Percentiles rank a stretch among this genome's conserved stretches.
phyloP scores from a whole-genome alignment of 2,329 filamentous ascomycete species.

The Penicillium sp. region DNA sequence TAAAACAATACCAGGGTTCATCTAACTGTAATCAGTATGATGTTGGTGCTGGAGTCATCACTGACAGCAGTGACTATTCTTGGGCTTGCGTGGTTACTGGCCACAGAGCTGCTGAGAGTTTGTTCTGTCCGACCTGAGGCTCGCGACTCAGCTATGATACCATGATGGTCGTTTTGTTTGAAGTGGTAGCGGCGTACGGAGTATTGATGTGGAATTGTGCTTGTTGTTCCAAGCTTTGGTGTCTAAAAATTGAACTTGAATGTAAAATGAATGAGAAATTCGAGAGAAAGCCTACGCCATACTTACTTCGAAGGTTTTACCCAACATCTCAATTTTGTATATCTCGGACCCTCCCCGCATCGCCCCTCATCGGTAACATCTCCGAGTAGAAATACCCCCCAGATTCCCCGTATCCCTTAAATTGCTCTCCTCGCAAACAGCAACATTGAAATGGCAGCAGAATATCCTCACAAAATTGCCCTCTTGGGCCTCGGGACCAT shows the following conservation, averaged over 20 bases:
- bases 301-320: too few relatives aligned
- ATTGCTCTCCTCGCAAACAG: background rate
- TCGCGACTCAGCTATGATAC: background rate
- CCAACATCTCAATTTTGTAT: background rate
- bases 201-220: background rate
- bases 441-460: slow-evolving; percentile 7
- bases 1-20: background rate
- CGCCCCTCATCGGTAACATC: background rate
- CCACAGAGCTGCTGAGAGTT: background rate
- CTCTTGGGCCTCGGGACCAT: slow-evolving; percentile 49
- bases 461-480: slow-evolving; percentile 29
- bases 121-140: background rate
- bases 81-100: slow-evolving; percentile 1
- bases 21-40: background rate
- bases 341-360: background rate
- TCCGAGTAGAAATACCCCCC: background rate
- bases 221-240: too few relatives aligned
- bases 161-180: background rate
- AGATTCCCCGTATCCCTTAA: background rate
- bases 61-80: background rate
- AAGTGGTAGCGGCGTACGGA: too few relatives aligned
- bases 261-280: too few relatives aligned
- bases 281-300: too few relatives aligned
- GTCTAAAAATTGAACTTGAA: too few relatives aligned
- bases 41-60: background rate